Percentiles rank a stretch among this genome's conserved stretches.
These are phyloP conservation scores for Benincasa hispida DNA, from an alignment of 306 rosid species.

Conservation along the genomic window DNA sequence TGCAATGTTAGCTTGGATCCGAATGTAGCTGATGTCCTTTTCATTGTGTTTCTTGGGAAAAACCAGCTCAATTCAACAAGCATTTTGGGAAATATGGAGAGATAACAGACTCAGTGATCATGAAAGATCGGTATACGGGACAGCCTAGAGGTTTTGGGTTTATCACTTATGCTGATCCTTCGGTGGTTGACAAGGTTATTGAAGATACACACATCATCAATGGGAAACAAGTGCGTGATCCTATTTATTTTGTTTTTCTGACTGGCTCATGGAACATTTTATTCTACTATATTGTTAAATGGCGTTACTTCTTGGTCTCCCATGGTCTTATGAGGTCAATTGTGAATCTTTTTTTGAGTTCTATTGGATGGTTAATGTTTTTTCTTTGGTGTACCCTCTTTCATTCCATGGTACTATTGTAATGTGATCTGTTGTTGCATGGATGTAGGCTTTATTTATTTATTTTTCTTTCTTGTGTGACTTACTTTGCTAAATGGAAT, in stretches of 20 bases:
- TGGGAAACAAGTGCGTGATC: slow-evolving; percentile 52
- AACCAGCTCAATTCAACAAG: slow-evolving; percentile 53
- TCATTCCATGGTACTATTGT: neutral
- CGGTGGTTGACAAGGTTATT: slow-evolving; percentile 73
- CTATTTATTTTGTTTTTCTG: neutral
- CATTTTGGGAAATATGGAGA: slow-evolving; percentile 87
- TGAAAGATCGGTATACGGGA: slow-evolving; percentile 81
- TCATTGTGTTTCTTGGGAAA: neutral
- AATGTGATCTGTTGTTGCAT: neutral
- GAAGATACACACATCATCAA: slow-evolving; percentile 62
- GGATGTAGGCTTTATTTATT: neutral
- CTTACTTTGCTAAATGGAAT: neutral
- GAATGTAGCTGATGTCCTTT: neutral
- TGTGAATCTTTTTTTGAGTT: neutral
- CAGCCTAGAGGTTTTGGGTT: slow-evolving; percentile 88
- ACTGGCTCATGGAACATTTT: neutral
- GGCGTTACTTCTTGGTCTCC: neutral
- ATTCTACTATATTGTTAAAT: neutral
- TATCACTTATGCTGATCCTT: slow-evolving; percentile 73
- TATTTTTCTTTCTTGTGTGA: neutral
- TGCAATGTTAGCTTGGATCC: neutral
- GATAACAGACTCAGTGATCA: slow-evolving; percentile 80
- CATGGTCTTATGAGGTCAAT: neutral
- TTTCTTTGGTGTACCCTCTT: neutral
- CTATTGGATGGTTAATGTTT: neutral